phyloP scores from a whole-genome alignment of 2,329 filamentous ascomycete species.

The Talaromyces sp. region DNA sequence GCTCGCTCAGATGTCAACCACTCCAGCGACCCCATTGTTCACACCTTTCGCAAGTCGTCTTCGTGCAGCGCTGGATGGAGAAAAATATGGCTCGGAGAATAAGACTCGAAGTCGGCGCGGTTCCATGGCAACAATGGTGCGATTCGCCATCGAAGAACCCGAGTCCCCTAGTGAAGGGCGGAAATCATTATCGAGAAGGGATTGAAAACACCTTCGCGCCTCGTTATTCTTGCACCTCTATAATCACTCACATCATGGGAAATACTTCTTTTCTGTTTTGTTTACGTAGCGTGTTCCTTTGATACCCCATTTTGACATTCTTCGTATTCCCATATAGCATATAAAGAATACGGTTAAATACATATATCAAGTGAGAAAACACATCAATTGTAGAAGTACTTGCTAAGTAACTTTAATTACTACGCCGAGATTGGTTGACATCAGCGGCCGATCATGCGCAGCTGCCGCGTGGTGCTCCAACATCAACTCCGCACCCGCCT shows the following conservation, averaged over 20 bases:
- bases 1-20: slow-evolving; percentile 44
- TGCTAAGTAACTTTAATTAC: background rate
- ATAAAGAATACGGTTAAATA: background rate
- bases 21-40: slow-evolving; percentile 42
- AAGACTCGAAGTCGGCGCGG: slow-evolving; percentile 18
- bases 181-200: slow-evolving; percentile 35
- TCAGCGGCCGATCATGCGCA: slow-evolving; percentile 11
- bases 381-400: background rate
- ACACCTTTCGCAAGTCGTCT: slow-evolving; percentile 45
- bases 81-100: slow-evolving; percentile 23
- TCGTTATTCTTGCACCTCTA: background rate
- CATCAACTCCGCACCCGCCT: slow-evolving; percentile 2
- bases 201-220: slow-evolving; percentile 22
- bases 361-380: background rate
- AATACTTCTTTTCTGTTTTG: slow-evolving; percentile 1
- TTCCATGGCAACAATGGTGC: slow-evolving; percentile 34
- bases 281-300: slow-evolving; percentile 9
- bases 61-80: slow-evolving; percentile 23
- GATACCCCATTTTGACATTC: slow-evolving; percentile 15
- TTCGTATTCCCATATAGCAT: background rate
- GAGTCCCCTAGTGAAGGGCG: slow-evolving; percentile 41
- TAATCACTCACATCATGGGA: background rate
- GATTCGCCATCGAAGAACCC: slow-evolving; percentile 42
- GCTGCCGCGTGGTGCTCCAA: slow-evolving; percentile 7
- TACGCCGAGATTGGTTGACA: background rate